Evolutionary conservation across 306 rosid genomes (phyloP).

Genomic region (Cercis canadensis): DNA sequence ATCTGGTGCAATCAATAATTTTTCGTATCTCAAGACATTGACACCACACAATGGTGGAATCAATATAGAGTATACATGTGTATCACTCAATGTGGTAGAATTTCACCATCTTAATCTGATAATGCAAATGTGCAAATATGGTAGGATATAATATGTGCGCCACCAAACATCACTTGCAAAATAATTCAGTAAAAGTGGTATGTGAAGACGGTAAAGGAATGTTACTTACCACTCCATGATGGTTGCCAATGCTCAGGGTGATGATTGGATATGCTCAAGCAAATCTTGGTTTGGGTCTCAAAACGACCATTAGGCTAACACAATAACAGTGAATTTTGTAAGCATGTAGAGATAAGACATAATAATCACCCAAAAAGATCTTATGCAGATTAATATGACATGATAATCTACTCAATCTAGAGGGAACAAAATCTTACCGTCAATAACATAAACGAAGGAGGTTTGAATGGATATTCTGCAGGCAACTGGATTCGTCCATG

Average conservation of each 20-base stretch:
- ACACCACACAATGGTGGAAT: no score
- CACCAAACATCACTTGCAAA: slow-evolving; percentile 9
- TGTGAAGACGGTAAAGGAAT: slow-evolving; percentile 5
- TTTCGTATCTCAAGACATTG: no score
- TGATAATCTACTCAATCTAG: slow-evolving; percentile 1
- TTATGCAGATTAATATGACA: slow-evolving; percentile 4
- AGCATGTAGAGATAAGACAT: slow-evolving; percentile 26
- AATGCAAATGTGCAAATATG: no score
- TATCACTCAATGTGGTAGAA: no score
- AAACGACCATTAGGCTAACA: slow-evolving; percentile 95
- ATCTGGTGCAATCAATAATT: no score
- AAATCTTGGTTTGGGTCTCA: slow-evolving; percentile 93
- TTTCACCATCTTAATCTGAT: no score
- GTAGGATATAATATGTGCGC: background rate
- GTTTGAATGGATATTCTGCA: slow-evolving; percentile 75
- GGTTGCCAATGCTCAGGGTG: slow-evolving; percentile 99
- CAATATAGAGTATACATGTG: no score
- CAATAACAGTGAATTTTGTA: slow-evolving; percentile 28
- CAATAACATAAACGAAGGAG: slow-evolving; percentile 77
- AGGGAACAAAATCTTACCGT: slow-evolving; percentile 56
- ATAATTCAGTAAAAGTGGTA: background rate
- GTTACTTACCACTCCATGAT: slow-evolving; percentile 85
- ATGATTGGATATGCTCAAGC: slow-evolving; percentile 96
- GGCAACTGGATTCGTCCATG: slow-evolving; percentile 82
- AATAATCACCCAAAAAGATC: background rate